These are phyloP conservation scores for Yamadazyma sp. DNA, from an alignment of 805 yeast genomes.

Conservation along the genomic window DNA sequence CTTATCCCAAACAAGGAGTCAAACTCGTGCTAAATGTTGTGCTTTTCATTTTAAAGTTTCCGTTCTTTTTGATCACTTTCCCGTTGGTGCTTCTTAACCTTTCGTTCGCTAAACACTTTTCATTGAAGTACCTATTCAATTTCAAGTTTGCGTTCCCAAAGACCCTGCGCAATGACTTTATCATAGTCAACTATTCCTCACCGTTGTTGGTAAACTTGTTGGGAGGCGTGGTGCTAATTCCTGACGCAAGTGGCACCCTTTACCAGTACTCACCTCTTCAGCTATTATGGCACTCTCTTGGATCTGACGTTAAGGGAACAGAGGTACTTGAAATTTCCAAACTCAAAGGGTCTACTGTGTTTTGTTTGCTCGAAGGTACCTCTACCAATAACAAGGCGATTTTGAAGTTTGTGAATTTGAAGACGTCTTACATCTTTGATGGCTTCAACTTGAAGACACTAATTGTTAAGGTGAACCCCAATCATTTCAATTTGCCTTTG, in stretches of 20 bases:
- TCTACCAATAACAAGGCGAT: constrained; percentile 80
- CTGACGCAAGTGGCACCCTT: constrained; percentile 35
- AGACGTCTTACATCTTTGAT: constrained; percentile 19
- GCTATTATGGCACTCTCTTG: constrained; percentile 28
- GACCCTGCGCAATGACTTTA: constrained; percentile 48
- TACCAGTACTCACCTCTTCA: constrained; percentile 25
- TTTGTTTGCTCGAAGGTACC: constrained; percentile 76
- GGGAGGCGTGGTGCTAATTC: constrained; percentile 48
- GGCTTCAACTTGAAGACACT: constrained; percentile 32
- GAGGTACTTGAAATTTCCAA: constrained; percentile 21
- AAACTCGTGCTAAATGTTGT: constrained; percentile 1
- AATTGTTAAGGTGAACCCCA: constrained; percentile 40
- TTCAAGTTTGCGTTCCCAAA: constrained; percentile 36
- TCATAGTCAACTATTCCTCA: constrained; percentile 52
- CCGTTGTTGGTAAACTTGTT: constrained; percentile 22
- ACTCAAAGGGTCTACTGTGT: constrained; percentile 44
- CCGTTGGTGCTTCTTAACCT: constrained; percentile 20
- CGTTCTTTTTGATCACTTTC: constrained; percentile 23
- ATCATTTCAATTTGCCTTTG: constrained; percentile 35
- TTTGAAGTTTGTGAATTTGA: constrained; percentile 49
- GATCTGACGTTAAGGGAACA: constrained; percentile 7
- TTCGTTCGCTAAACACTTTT: constrained; percentile 19
- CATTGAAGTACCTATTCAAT: constrained; percentile 30
- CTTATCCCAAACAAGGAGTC: constrained; percentile 20
- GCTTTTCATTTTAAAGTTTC: constrained; percentile 28